These are phyloP conservation scores for Sequoiadendron giganteum DNA, from an alignment of 75 land plant genomes.

Conservation along the genomic window DNA sequence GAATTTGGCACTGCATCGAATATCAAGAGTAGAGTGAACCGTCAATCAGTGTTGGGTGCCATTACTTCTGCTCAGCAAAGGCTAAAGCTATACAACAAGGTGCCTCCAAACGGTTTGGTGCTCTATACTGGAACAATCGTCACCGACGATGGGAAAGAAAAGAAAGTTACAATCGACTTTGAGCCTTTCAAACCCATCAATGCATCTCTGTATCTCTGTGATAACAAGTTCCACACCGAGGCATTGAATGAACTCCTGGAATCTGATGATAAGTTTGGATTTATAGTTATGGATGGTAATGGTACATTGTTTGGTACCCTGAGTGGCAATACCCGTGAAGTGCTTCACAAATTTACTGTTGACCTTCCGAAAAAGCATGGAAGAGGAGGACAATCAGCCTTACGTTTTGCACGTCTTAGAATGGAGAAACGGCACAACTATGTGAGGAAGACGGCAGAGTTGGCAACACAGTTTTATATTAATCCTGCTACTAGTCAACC, in stretches of 20 bases:
- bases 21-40: slow-evolving; percentile 72
- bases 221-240: slow-evolving; percentile 72
- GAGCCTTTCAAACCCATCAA: slow-evolving; percentile 81
- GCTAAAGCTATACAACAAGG: slow-evolving; percentile 76
- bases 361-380: slow-evolving; percentile 63
- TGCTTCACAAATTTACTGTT: slow-evolving; percentile 67
- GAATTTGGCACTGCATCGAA: slow-evolving; percentile 83
- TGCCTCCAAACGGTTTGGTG: slow-evolving; percentile 72
- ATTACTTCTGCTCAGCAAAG: slow-evolving; percentile 79
- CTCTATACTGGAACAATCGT: slow-evolving; percentile 80
- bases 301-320: slow-evolving; percentile 78
- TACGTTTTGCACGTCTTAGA: slow-evolving; percentile 60
- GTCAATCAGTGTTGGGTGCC: slow-evolving; percentile 78
- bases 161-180: slow-evolving; percentile 70
- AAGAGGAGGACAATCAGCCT: slow-evolving; percentile 79
- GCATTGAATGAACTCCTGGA: slow-evolving; percentile 70
- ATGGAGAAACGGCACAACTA: slow-evolving; percentile 78
- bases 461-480: slow-evolving; percentile 48
- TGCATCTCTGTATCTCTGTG: slow-evolving; percentile 80
- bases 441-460: slow-evolving; percentile 59
- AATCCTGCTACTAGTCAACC: slow-evolving; percentile 85
- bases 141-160: slow-evolving; percentile 78
- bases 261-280: slow-evolving; percentile 64
- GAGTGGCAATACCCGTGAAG: slow-evolving; percentile 69
- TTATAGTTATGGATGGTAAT: slow-evolving; percentile 73